Conservation (phyloP, 106 monocot species). For the Alisma plantagoaquatica region DNA sequence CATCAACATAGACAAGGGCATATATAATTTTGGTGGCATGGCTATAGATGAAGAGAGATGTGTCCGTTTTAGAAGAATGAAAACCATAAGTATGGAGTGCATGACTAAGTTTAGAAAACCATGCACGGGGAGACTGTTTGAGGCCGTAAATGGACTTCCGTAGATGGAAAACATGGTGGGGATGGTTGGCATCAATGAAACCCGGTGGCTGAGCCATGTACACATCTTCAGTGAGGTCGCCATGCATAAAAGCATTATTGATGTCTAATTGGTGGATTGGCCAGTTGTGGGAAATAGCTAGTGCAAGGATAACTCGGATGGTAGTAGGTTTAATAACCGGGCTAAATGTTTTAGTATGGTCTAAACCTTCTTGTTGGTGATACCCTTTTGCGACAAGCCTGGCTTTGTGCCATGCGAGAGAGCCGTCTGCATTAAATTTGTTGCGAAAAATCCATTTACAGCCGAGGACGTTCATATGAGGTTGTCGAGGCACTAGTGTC, state of each 20-base stretch:
- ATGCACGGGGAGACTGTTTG: not conserved
- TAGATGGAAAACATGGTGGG: not conserved
- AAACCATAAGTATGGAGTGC: not conserved
- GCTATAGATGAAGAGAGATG: not conserved
- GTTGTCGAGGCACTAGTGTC: not conserved
- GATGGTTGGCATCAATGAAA: not conserved
- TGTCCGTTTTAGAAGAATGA: not conserved
- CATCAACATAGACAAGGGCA: constrained; percentile 1
- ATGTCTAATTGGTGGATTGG: not conserved
- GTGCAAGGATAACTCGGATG: not conserved
- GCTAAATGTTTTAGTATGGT: not conserved
- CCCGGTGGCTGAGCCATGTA: not conserved
- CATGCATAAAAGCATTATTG: not conserved
- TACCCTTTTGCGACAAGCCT: not conserved
- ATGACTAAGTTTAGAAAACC: not conserved
- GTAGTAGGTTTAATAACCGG: not conserved
- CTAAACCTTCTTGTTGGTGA: not conserved
- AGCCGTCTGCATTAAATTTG: not conserved
- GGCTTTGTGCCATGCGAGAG: not conserved
- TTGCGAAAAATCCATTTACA: not conserved
- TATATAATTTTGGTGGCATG: not conserved
- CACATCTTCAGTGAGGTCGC: not conserved
- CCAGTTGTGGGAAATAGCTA: not conserved
- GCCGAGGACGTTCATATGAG: not conserved
- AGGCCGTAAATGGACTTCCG: not conserved